Base-by-base conservation (phyloP, 2,329 filamentous ascomycete genomes). In the Hypoxylon sp. region DNA sequence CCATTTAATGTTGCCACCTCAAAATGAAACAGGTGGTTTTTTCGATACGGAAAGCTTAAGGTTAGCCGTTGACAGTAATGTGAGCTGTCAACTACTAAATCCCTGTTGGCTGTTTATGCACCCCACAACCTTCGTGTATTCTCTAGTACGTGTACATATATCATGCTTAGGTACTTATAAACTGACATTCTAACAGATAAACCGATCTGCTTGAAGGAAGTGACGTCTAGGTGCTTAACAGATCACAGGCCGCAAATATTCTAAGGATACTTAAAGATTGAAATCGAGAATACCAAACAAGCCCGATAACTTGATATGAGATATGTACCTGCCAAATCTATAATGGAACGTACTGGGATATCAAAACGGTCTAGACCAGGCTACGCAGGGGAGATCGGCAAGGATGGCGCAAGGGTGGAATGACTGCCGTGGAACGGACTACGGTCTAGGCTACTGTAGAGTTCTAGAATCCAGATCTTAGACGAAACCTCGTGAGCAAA, bases 341-440 rank as follows among this genome's bases (percentile, higher is more conserved):
- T 48, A 38, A 52, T 57, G 65, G 61, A 28, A 56, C 42, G 48
- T 36, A 8, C 51, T 56, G 33, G 38, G 36, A 28, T 26, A 51
- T 26, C 45, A n/a, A 50, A 26, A 53, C 28, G 63, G 54, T 70
- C 68, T 69, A 70, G 68, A 57, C 68, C 61, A 51, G 68, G 59
- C 68, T 64, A 51, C 66, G 61, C 65, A 68, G 68, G 68, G 68
- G 59, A n/a, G 26, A 48, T 54, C 62, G 50, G 54, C 60, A 66
- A 64, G 62, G 62, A 57, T 66, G 65, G 63, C 30, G 54, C 60
- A 38, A 44, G 26, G 59, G 57, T 68, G 48, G 60, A 62, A 64
- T 57, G 59, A 65, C 68, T 67, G 61, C 67, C 69, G 67, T 69
- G 69, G 46, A 64, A 71, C 69, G 33, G 66, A 66, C 67, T 58